Percentiles rank a stretch among this genome's conserved stretches.
phyloP scores from a whole-genome alignment of 2,329 filamentous ascomycete species.

The Didymella exigua region DNA sequence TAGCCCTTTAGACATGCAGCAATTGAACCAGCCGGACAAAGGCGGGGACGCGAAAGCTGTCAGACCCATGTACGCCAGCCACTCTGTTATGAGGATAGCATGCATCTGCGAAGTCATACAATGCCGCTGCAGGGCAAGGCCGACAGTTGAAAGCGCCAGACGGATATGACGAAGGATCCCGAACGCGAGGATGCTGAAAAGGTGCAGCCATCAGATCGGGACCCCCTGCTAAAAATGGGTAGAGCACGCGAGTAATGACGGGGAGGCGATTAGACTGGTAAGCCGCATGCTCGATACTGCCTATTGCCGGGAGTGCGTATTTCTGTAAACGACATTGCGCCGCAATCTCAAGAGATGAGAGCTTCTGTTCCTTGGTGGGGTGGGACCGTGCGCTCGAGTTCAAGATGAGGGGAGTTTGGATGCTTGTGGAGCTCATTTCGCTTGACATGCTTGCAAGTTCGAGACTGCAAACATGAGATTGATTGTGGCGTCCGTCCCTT shows the following conservation, averaged over 20 bases:
- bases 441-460: conserved; percentile 38
- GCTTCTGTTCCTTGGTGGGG: conserved; percentile 28
- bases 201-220: conserved; percentile 25
- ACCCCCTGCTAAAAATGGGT: conserved; percentile 21
- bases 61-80: conserved; percentile 20
- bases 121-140: conserved; percentile 22
- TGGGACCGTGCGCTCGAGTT: conserved; percentile 36
- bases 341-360: conserved; percentile 45
- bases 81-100: conserved; percentile 26
- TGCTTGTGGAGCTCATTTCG: conserved; percentile 48
- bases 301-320: not conserved
- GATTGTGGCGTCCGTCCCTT: conserved; percentile 27
- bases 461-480: conserved; percentile 25
- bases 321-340: conserved; percentile 33
- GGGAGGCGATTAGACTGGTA: conserved; percentile 19
- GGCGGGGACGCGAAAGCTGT: conserved; percentile 20
- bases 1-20: conserved; percentile 11
- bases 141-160: conserved; percentile 23
- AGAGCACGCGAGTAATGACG: conserved; percentile 21
- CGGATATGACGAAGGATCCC: conserved; percentile 13
- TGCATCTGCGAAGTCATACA: conserved; percentile 26
- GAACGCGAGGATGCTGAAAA: conserved; percentile 13
- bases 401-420: conserved; percentile 34
- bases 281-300: conserved; percentile 9
- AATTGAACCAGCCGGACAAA: conserved; percentile 23